phyloP scores from a whole-genome alignment of 768 basidiomycete genomes.

The Boletus vinaceobasis region DNA sequence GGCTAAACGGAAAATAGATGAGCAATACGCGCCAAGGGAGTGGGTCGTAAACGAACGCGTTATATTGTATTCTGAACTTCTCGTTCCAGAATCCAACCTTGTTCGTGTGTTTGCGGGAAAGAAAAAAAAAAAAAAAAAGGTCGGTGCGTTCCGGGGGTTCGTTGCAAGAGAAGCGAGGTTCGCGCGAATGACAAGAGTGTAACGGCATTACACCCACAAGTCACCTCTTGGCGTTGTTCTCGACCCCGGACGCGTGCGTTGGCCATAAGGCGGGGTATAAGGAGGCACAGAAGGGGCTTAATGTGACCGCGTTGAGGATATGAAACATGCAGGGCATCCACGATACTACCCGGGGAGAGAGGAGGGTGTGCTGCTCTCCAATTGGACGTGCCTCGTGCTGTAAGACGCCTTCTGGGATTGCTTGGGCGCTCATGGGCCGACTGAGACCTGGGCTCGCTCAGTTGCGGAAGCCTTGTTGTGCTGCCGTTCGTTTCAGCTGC shows the following conservation, averaged over 20 bases:
- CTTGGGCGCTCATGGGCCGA: too few relatives aligned
- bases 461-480: not conserved
- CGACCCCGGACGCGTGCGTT: not conserved
- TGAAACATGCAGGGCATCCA: not conserved
- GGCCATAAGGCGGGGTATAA: not conserved
- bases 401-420: not conserved
- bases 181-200: not conserved
- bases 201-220: not conserved
- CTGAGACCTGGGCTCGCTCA: too few relatives aligned
- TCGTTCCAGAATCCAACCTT: slow-evolving; percentile 13
- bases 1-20: not conserved
- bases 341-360: not conserved
- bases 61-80: not conserved
- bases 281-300: not conserved
- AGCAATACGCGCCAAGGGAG: not conserved
- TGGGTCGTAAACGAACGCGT: slow-evolving; percentile 4
- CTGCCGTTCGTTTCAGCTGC: not conserved
- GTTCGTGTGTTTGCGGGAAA: not conserved
- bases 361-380: not conserved
- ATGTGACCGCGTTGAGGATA: not conserved
- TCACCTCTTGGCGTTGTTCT: not conserved
- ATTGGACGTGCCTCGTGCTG: not conserved
- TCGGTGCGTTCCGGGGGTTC: not conserved
- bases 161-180: not conserved
- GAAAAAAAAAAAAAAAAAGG: not conserved